Evolutionary conservation across 176 grass and related monocot genomes (phyloP), one percentile per base, ranked within the genome.

Genomic region (Coix lacrymajobi): DNA sequence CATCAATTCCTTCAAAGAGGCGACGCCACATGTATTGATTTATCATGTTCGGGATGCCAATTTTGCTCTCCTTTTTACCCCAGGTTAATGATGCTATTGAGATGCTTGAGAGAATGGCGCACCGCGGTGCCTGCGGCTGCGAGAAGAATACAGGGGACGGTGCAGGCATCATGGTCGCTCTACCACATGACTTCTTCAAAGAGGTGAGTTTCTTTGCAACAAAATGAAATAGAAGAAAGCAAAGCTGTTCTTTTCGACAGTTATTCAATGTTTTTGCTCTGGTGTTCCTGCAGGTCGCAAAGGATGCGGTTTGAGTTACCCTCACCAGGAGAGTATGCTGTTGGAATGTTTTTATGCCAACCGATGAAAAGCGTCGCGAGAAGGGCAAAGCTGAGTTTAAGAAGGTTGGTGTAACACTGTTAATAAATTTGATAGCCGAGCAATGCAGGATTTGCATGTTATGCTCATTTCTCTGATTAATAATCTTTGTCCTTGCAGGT

Each of bases 121-220:
- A 99, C 75, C 93, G 97, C 16, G 97, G 97, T 51, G 97, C 93
- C 31, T 96, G 97, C 12, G 97, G 97, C 71, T 96, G 97, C 32
- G 97, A 99, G 84, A 88, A 89, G 79, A 99, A 99, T 52, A 96
- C 97, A 4, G 97, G 97, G 56, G 97, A 99, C 79, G 97, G 97
- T 54, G 97, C 93, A 6, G 97, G 97, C 39, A 99, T 99, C 15
- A 78, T 99, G 31, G 97, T 99, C 3, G 97, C 93, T 34, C 76
- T 99, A n/a, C 97, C 97, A 13, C 93, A 96, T 71, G 86, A 28
- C 49, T 99, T 93, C 83, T 96, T 90, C 70, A 76, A 57, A 39
- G 89, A 96, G 91, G 97, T 43, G 84, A 72, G 75, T 45, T 66
- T 81, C 20, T 61, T 68, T 74, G 81, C 57, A 40, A 34, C 11